These are phyloP conservation scores for Pestalotiopsis sp. DNA, from an alignment of 2,329 filamentous ascomycete species.

Conservation along the genomic window DNA sequence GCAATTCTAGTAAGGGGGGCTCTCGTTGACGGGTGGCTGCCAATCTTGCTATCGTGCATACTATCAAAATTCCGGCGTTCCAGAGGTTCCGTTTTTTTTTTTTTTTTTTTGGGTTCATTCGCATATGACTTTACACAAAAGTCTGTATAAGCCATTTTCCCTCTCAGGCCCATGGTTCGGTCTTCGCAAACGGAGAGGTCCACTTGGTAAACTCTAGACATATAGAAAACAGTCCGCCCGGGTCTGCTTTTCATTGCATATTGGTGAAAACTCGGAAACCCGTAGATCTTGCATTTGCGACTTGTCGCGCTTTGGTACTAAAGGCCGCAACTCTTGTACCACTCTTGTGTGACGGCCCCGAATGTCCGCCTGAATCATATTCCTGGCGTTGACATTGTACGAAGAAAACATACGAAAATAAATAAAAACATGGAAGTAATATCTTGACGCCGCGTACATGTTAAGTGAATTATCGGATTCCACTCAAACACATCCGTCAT, in stretches of 20 bases:
- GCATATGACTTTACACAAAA: constrained; percentile 2
- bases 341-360: neutral
- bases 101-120: constrained; percentile 4
- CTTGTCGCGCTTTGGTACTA: neutral
- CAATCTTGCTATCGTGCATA: constrained; percentile 12
- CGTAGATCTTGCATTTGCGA: constrained; percentile 4
- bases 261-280: neutral
- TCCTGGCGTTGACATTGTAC: neutral
- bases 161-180: neutral
- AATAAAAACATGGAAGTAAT: neutral
- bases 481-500: neutral
- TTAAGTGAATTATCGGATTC: neutral
- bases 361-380: neutral
- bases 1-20: neutral
- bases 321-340: neutral
- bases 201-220: constrained; percentile 12
- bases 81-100: neutral
- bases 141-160: neutral
- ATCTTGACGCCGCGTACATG: neutral
- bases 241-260: constrained; percentile 12
- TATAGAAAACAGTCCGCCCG: constrained; percentile 14
- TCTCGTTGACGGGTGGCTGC: constrained; percentile 9
- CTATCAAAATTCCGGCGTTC: constrained; percentile 9
- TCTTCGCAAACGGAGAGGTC: neutral
- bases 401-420: neutral